Evolutionary conservation across 2,329 filamentous ascomycete genomes (phyloP), one percentile per base, ranked within the genome.

Genomic region (Nemania diffusa): DNA sequence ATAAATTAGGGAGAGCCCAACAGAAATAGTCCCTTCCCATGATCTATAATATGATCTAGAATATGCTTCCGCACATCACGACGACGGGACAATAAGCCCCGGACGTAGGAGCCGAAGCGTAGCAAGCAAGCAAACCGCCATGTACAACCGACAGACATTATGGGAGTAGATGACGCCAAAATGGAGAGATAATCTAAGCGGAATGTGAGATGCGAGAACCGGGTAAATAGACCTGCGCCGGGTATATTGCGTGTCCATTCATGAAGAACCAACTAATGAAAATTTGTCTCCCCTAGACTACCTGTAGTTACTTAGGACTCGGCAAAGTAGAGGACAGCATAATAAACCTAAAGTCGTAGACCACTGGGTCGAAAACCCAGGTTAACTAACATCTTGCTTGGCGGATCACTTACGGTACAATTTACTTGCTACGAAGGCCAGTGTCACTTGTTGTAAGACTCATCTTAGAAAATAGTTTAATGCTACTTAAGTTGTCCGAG

Each of bases 401-500:
- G 5, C 7, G 9, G 17, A 5, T 24, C 22, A 53, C 22, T 27
- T 20, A 6, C 55, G 26, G 34, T 50, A 15, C 9, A 22, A 17
- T 44, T 44, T 51, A n/a, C 9, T 52, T 56, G 11, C 44, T 48
- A 66, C 24, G 6, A 62, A 58, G 26, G n/a, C n/a, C 13, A 22
- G 11, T 8, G 4, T 27, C 32, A 60, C 15, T 3, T 9, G 9
- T 34, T 29, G 11, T 15, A 42, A 5, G 32, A 55, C 22, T 37
- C 37, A 34, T 65, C 53, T 59, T 22, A 63, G 44, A 65, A 67
- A 62, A 69, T 70, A 20, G 5, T 62, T 65, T 60, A 46, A 72
- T 73, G 65, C 74, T 76, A 76, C 61, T 57, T 75, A 71, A 37
- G 62, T 62, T 64, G 56, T 66, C 61, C 64, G 62, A 56, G 56